A percentile compares a stretch with the other conserved stretches of the same genome.
phyloP scores from a whole-genome alignment of 306 rosid genomes.

The Vachellia pachyceras region DNA sequence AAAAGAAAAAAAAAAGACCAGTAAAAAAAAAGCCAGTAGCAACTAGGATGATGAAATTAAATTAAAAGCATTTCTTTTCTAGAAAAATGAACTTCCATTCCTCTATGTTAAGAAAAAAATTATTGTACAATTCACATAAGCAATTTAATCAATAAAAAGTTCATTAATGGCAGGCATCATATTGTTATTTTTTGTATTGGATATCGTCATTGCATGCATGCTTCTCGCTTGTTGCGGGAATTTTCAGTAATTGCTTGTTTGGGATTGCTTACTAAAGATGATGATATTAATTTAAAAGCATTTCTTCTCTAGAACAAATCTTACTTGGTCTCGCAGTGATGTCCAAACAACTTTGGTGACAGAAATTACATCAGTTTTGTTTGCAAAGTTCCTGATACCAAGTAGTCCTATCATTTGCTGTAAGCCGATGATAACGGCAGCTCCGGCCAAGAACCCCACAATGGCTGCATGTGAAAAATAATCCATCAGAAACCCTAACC shows the following conservation, averaged over 20 bases:
- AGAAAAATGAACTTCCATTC: background rate
- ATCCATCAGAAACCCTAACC: constrained; percentile 5
- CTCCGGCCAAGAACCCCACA: constrained; percentile 9
- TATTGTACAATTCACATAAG: no score
- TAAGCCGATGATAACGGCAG: background rate
- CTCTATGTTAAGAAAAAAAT: no score
- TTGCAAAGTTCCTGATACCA: background rate
- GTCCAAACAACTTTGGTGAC: constrained; percentile 4
- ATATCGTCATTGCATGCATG: no score
- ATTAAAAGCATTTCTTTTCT: background rate
- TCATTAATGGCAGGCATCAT: no score
- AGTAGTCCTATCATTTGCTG: constrained; percentile 4
- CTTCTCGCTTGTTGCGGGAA: no score
- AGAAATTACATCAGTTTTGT: constrained; percentile 1
- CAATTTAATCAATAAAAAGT: no score
- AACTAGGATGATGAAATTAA: background rate
- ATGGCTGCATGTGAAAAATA: constrained; percentile 9
- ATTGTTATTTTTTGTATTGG: no score
- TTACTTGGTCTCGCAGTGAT: background rate
- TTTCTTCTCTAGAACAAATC: background rate
- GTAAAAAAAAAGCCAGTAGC: background rate
- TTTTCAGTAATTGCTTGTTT: no score
- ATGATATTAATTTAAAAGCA: background rate
- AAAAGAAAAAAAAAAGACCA: no score
- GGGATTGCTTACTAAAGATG: background rate